These are phyloP conservation scores for Myriosclerotinia duriaeana DNA, from an alignment of 2,329 filamentous ascomycete genomes.

Conservation along the genomic window DNA sequence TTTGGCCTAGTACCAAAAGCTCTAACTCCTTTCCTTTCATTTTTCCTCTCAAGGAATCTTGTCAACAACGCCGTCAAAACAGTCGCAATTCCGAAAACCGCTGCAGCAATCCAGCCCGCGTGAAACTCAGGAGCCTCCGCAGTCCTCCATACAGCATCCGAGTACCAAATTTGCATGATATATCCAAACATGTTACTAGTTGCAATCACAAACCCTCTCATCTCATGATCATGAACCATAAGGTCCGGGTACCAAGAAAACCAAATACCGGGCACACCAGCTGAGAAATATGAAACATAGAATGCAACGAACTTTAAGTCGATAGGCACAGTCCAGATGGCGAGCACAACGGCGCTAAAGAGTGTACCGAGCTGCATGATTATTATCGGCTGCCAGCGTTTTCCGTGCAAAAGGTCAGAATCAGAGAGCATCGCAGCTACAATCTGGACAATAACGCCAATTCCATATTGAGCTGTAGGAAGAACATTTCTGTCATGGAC, in stretches of 20 bases:
- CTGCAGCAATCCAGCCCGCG: conserved; percentile 29
- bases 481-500: conserved; percentile 33
- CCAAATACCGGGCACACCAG: conserved; percentile 28
- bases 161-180: conserved; percentile 33
- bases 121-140: conserved; percentile 31
- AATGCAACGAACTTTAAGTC: conserved; percentile 23
- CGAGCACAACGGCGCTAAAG: conserved; percentile 37
- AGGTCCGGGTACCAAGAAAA: conserved; percentile 30
- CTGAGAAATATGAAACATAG: conserved; percentile 25
- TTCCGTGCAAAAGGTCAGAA: conserved; percentile 32
- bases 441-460: conserved; percentile 32
- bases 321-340: conserved; percentile 26
- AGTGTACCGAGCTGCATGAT: conserved; percentile 33
- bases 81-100: conserved; percentile 21
- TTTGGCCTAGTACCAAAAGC: neutral
- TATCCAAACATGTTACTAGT: conserved; percentile 31
- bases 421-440: conserved; percentile 34
- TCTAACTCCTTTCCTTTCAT: conserved; percentile 18
- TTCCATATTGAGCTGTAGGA: conserved; percentile 31
- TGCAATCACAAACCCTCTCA: conserved; percentile 34
- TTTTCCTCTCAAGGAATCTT: conserved; percentile 21
- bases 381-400: conserved; percentile 33
- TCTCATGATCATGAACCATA: conserved; percentile 30
- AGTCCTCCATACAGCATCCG: conserved; percentile 35
- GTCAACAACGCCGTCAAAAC: neutral